A percentile compares a stretch with the other conserved stretches of the same genome.
These are phyloP conservation scores for Fusarium nurragi DNA, from an alignment of 2,329 filamentous ascomycete species.

Conservation along the genomic window DNA sequence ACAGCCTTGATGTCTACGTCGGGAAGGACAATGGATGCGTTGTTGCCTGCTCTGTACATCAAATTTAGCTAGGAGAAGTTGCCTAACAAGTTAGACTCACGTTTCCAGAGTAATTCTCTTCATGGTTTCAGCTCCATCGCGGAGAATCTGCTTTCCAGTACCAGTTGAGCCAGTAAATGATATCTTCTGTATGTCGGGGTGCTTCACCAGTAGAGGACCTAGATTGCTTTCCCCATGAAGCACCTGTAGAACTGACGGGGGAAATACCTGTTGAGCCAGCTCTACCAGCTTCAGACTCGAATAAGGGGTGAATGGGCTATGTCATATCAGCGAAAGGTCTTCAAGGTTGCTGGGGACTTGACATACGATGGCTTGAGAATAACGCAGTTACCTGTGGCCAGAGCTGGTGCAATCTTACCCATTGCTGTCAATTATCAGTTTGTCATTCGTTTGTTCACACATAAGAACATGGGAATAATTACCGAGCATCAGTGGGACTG, in stretches of 20 bases:
- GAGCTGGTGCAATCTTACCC: conserved; percentile 7
- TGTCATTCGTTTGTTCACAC: fast-evolving
- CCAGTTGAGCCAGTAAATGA: not conserved
- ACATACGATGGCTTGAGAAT: conserved; percentile 4
- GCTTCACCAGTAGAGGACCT: not conserved
- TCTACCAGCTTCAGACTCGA: not conserved
- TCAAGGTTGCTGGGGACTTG: too few species aligned
- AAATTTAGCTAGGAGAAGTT: not conserved
- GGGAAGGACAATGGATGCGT: not conserved
- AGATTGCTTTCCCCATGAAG: not conserved
- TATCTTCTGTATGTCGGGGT: not conserved
- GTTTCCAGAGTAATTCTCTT: conserved; percentile 4
- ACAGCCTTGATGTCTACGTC: not conserved
- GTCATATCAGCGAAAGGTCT: not conserved
- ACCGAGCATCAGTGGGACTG: conserved; percentile 6
- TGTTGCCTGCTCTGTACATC: not conserved
- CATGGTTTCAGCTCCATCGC: not conserved
- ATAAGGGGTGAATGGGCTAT: not conserved
- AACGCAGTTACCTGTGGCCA: conserved; percentile 1
- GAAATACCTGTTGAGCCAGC: conserved; percentile 3
- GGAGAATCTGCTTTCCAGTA: conserved; percentile 4
- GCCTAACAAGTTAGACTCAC: not conserved
- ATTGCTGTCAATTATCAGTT: not conserved
- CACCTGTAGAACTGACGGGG: not conserved
- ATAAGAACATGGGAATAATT: not conserved